Percentiles rank a stretch among this genome's conserved stretches.
Conservation (phyloP, 352 stramenopile genomes). For the Phytophthora syringae region DNA sequence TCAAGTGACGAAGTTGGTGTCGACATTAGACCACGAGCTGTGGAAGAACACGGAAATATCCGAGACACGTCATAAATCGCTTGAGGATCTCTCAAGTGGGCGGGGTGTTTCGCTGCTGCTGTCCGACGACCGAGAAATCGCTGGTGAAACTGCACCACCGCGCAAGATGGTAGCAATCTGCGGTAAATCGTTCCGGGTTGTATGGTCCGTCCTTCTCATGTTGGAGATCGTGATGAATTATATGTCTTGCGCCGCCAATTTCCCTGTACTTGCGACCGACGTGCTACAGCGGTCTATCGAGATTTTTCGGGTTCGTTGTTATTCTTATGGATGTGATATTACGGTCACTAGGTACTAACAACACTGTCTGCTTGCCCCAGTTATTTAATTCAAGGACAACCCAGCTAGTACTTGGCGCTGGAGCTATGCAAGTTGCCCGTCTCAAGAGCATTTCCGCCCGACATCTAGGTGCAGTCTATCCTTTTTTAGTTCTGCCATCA, state of each 20-base stretch:
- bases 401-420: slow-evolving; percentile 96
- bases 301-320: slow-evolving; percentile 75
- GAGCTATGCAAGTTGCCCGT: slow-evolving; percentile 95
- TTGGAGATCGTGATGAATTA: slow-evolving; percentile 97
- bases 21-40: slow-evolving; percentile 94
- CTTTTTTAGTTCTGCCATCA: no score
- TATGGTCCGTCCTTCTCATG: slow-evolving; percentile 96
- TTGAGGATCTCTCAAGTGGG: slow-evolving; percentile 93
- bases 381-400: slow-evolving; percentile 97
- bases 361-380: slow-evolving; percentile 47
- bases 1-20: slow-evolving; percentile 93
- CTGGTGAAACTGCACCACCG: slow-evolving; percentile 63
- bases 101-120: slow-evolving; percentile 81
- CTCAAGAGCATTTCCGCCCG: slow-evolving; percentile 97
- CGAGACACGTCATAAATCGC: slow-evolving; percentile 85
- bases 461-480: slow-evolving; percentile 78
- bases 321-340: not conserved
- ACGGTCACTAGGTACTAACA: not conserved
- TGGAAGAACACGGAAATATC: slow-evolving; percentile 96
- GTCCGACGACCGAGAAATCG: slow-evolving; percentile 72
- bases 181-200: slow-evolving; percentile 93
- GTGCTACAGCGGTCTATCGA: slow-evolving; percentile 94
- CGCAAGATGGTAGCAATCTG: slow-evolving; percentile 91
- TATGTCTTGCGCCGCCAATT: slow-evolving; percentile 93
- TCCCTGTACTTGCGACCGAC: slow-evolving; percentile 94